Evolutionary conservation across 495 filamentous ascomycete species (phyloP), one percentile per base, ranked within the genome.

Genomic region (Neurospora sp.): DNA sequence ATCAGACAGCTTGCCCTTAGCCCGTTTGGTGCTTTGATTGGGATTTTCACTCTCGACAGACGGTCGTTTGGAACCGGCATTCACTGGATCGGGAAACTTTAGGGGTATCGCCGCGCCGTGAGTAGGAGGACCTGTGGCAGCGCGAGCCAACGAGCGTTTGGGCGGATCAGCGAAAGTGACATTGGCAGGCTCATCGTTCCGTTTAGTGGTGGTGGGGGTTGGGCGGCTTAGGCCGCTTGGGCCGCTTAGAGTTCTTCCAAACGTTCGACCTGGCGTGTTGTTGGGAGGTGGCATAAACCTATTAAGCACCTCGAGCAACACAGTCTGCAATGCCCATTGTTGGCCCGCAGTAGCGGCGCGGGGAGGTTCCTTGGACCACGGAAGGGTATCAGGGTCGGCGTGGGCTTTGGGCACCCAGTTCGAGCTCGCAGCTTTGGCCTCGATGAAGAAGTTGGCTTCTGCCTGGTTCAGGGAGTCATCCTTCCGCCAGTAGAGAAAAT

Each of bases 331-430:
- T 20, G 73, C 35, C 20, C 38, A 27, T 18, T 73, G 73, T 68
- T 81, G 71, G 2, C 35, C 40, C 0, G 59, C 10, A 0, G 73
- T 79, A 1, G 35, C 37, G 4, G 79, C 76, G 27, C 72, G 74
- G 16, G 77, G 75, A 3, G 59, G 22, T 5, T 37, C 40, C 12
- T 27, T 42, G 3, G 71, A 20, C 1, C 68, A 70, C 3, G 78
- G 73, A 10, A 76, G 61, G 1, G 73, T 76, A 48, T 48, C 61
- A 1, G 69, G 71, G 42, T 74, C 71, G 12, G 71, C 69, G 22
- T 38, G 71, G 20, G 73, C 68, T 31, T 76, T 76, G 27, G 70
- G 73, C 8, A 76, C 66, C 80, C 80, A 80, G 27, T 41, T 68
- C 39, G 73, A 40, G 46, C 75, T 79, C 9, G 39, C 68, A 5